Base-by-base conservation (phyloP, 306 rosid genomes). In the Crotalaria pallida region DNA sequence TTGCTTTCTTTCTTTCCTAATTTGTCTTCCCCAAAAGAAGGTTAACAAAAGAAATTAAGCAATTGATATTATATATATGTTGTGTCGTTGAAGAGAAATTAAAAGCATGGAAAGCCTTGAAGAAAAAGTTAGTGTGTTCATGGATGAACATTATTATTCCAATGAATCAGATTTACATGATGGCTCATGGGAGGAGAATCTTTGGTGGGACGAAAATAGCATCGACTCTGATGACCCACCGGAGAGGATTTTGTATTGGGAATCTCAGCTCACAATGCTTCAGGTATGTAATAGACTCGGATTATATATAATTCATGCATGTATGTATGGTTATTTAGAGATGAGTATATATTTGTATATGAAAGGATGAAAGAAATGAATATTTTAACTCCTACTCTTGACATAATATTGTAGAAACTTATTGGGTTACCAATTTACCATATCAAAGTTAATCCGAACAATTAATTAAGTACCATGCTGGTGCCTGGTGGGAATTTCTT, bases 81-180 rank as follows among this genome's bases (percentile, higher is more conserved):
- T 19, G 16, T 33, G 19, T 33, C 11, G 59, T 15, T 15, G 44
- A 62, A 60, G 64, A 18, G 36, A 19, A 48, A 27, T 27, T 27
- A 5, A 3, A 33, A 60, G 43, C 58, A 87, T 80, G 92, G 87
- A 80, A 0, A 85, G 88, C 77, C 74, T 88, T 4, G 95, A 88
- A 76, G 81, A 84, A 70, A 75, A 78, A 56, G 79, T 75, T 27
- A 66, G 26, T 58, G 59, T 82, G 67, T 82, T 88, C 47, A 65
- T 76, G 40, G 77, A 52, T 29, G 73, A 44, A 23, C 69, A 81
- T 56, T 55, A 62, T 9, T 50, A 33, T 77, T 60, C 72, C 13
- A 55, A 40, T 41, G 71, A 67, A 45, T 19, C 38, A 3, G 49
- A 79, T 3, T 2, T 5, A 0, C 11, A 34, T 34, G 15, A 34